Conservation (phyloP, 441 rosid genomes). For the Gossypium schwendimanii region DNA sequence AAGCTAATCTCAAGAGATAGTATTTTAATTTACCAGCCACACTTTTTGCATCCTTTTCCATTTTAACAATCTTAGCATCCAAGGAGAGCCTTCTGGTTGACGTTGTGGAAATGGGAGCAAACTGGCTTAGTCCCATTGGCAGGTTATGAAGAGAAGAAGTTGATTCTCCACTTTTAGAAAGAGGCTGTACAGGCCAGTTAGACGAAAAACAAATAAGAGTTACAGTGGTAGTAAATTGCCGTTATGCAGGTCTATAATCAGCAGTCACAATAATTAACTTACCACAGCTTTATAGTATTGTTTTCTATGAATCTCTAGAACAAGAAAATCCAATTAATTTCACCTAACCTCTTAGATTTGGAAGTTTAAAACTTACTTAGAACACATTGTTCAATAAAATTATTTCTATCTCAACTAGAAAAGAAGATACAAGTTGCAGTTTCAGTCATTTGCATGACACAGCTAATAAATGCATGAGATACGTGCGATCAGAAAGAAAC, state of each 20-base stretch:
- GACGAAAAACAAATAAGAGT: background rate
- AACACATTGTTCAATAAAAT: background rate
- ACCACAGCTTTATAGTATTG: background rate
- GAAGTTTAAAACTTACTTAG: background rate
- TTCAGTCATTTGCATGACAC: slow-evolving; percentile 7
- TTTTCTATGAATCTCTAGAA: background rate
- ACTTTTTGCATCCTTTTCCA: slow-evolving; percentile 43
- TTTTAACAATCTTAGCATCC: slow-evolving; percentile 44
- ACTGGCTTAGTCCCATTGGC: slow-evolving; percentile 34
- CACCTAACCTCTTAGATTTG: background rate
- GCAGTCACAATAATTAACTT: background rate
- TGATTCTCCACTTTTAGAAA: slow-evolving; percentile 30
- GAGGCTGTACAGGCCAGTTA: slow-evolving; percentile 28
- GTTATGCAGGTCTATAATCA: background rate
- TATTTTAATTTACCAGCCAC: slow-evolving; percentile 31
- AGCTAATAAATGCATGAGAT: slow-evolving; percentile 31
- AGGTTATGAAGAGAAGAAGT: slow-evolving; percentile 43
- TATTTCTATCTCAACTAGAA: background rate
- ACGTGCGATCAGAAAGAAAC: slow-evolving; percentile 30
- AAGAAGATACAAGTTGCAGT: background rate
- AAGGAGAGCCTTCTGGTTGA: slow-evolving; percentile 49
- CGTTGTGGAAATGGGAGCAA: slow-evolving; percentile 30
- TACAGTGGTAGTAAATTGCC: background rate
- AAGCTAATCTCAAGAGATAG: slow-evolving; percentile 5
- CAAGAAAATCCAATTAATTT: background rate